A percentile compares a stretch with the other conserved stretches of the same genome.
phyloP scores from a whole-genome alignment of 208 protist genomes.

The Crithidia acanthocephali region DNA sequence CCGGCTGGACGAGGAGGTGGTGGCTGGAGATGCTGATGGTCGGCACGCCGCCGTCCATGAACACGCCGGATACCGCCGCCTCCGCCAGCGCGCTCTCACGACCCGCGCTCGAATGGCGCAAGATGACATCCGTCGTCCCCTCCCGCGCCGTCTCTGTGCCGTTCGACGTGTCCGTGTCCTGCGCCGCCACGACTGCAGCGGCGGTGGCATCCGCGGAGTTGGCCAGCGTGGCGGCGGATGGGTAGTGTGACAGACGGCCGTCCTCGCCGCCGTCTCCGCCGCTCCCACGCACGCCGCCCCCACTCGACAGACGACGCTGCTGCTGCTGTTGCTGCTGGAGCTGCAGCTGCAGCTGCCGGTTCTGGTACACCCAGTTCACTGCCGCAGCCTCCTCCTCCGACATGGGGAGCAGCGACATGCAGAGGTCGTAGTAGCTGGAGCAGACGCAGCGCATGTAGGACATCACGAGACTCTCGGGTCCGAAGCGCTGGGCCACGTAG shows the following conservation, averaged over 20 bases:
- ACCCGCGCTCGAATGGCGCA: slow-evolving; percentile 8
- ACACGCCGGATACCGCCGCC: background rate
- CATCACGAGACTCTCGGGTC: slow-evolving; percentile 39
- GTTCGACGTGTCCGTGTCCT: slow-evolving; percentile 19
- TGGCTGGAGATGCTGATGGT: background rate
- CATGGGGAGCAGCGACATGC: slow-evolving; percentile 14
- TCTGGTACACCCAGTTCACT: slow-evolving; percentile 16
- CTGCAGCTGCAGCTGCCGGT: slow-evolving; percentile 17
- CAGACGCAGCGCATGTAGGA: slow-evolving; percentile 53
- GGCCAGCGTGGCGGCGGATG: background rate
- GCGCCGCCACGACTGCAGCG: background rate
- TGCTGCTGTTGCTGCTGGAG: slow-evolving; percentile 21
- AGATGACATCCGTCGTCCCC: slow-evolving; percentile 15
- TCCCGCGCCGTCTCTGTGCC: slow-evolving; percentile 1
- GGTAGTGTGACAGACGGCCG: background rate
- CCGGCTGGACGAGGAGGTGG: background rate
- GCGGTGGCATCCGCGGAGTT: background rate
- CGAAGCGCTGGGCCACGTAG: slow-evolving; percentile 73
- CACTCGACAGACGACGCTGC: background rate
- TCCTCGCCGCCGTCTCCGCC: slow-evolving; percentile 4
- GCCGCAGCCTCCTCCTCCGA: slow-evolving; percentile 13
- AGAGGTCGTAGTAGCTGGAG: slow-evolving; percentile 48
- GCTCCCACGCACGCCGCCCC: background rate
- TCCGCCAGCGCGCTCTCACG: background rate
- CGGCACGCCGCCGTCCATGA: background rate